Percentiles rank a stretch among this genome's conserved stretches.
Conservation (phyloP, 1,284 basidiomycete genomes). For the Laetiporus sulphureus region DNA sequence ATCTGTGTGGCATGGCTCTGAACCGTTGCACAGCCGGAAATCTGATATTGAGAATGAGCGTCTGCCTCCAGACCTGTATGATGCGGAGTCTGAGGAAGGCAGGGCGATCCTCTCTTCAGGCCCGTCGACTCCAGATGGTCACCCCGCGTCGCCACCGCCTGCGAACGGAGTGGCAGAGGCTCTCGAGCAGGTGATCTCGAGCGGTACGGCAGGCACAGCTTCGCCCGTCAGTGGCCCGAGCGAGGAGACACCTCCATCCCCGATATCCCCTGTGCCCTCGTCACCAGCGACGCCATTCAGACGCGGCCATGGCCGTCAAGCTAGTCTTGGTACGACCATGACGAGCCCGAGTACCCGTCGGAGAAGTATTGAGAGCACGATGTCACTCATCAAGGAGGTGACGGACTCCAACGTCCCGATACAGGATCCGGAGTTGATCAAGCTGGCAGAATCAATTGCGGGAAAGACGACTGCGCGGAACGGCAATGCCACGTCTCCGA, state of each 20-base stretch:
- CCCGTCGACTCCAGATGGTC: conserved; percentile 44
- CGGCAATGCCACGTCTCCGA: conserved; percentile 8
- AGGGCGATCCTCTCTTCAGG: conserved; percentile 51
- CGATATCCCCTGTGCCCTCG: conserved; percentile 28
- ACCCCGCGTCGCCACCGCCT: conserved; percentile 38
- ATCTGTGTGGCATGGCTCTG: neutral
- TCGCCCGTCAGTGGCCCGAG: conserved; percentile 21
- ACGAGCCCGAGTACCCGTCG: conserved; percentile 91
- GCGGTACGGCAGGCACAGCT: conserved; percentile 15
- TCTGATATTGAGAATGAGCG: conserved; percentile 99
- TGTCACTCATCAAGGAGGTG: conserved; percentile 89
- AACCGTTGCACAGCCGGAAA: conserved; percentile 64
- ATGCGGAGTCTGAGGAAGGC: conserved; percentile 75
- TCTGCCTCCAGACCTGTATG: conserved; percentile 90
- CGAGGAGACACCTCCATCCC: conserved; percentile 22
- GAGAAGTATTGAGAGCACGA: conserved; percentile 92
- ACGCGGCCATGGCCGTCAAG: conserved; percentile 80
- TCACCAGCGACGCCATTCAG: conserved; percentile 45
- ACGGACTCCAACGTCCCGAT: conserved; percentile 41
- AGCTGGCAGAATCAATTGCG: conserved; percentile 29
- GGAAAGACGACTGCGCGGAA: conserved; percentile 20
- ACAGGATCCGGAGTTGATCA: conserved; percentile 27
- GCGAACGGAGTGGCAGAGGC: conserved; percentile 47
- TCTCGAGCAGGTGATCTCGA: conserved; percentile 42
- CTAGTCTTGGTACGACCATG: conserved; percentile 93